phyloP scores from a whole-genome alignment of 768 basidiomycete genomes.

The Rhizopogon sp. region DNA sequence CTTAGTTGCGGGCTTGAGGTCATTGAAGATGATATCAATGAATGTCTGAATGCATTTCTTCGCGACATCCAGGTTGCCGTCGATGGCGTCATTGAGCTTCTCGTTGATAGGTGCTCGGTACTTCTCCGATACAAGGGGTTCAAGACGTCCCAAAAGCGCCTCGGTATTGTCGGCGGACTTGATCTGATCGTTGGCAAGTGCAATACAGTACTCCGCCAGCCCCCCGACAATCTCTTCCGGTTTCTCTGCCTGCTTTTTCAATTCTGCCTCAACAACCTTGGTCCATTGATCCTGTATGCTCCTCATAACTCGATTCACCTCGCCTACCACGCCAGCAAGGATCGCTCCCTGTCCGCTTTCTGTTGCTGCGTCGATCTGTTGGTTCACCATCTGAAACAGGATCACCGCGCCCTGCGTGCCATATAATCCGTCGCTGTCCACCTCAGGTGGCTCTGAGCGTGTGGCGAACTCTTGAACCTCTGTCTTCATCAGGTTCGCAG shows the following conservation, averaged over 20 bases:
- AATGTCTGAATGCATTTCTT: slow-evolving; percentile 95
- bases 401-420: slow-evolving; percentile 91
- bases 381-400: slow-evolving; percentile 97
- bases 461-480: slow-evolving; percentile 82
- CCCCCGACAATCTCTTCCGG: slow-evolving; percentile 86
- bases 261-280: slow-evolving; percentile 75
- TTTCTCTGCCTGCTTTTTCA: slow-evolving; percentile 83
- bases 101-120: slow-evolving; percentile 81
- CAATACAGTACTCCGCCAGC: slow-evolving; percentile 93
- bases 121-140: slow-evolving; percentile 90
- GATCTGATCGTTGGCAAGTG: slow-evolving; percentile 96
- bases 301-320: slow-evolving; percentile 87
- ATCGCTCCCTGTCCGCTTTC: slow-evolving; percentile 96
- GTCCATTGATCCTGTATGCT: slow-evolving; percentile 85
- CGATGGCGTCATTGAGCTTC: slow-evolving; percentile 91
- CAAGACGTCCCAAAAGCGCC: slow-evolving; percentile 76
- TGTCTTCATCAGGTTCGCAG: slow-evolving; percentile 86
- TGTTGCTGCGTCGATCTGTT: slow-evolving; percentile 90
- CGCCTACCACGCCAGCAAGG: slow-evolving; percentile 83
- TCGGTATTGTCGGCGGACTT: slow-evolving; percentile 94
- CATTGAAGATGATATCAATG: slow-evolving; percentile 93
- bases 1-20: slow-evolving; percentile 84
- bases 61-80: slow-evolving; percentile 96
- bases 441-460: slow-evolving; percentile 81
- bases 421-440: slow-evolving; percentile 85